Conservation (phyloP, 768 basidiomycete genomes). For the Tulasnella calospora region DNA sequence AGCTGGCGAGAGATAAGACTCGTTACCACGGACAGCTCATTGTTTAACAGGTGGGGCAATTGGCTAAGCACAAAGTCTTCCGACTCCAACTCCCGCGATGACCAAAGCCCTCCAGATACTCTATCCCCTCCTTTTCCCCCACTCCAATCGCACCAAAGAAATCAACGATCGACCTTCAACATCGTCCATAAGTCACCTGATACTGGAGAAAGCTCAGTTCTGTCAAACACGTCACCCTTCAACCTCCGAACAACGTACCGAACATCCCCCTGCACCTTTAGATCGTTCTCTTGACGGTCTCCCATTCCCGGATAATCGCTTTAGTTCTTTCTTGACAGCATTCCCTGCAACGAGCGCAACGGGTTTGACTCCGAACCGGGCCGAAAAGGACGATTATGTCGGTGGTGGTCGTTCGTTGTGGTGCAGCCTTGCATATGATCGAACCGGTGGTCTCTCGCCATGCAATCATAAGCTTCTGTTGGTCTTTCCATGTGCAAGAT, state of each 20-base stretch:
- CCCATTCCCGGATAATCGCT: background rate
- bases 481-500: constrained; percentile 11
- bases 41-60: background rate
- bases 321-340: background rate
- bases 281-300: background rate
- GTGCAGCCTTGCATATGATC: background rate
- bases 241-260: background rate
- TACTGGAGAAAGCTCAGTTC: background rate
- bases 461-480: constrained; percentile 12
- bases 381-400: background rate
- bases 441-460: constrained; percentile 21
- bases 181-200: background rate
- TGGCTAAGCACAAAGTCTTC: background rate
- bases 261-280: background rate
- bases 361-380: background rate
- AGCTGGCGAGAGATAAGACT: background rate
- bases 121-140: background rate
- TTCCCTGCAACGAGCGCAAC: background rate
- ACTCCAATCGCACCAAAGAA: background rate
- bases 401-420: constrained; percentile 6
- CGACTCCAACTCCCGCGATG: background rate
- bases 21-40: background rate
- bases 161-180: background rate
- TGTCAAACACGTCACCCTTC: background rate
- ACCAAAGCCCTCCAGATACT: background rate